Conservation (phyloP, 139 green algal species). For the Chloropicon primus region DNA sequence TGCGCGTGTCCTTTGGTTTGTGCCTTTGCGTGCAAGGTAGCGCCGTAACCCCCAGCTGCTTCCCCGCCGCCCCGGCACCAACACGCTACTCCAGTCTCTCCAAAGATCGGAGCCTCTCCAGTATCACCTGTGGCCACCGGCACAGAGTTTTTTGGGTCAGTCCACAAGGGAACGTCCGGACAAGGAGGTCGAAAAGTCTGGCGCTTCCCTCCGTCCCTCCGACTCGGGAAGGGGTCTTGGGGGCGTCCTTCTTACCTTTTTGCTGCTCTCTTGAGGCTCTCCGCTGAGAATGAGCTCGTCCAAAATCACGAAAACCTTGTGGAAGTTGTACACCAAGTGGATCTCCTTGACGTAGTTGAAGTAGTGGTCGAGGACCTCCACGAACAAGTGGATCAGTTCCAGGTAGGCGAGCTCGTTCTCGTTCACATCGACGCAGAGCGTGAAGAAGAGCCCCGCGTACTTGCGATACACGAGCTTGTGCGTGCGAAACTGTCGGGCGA, state of each 20-base stretch:
- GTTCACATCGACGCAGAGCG: conserved; percentile 80
- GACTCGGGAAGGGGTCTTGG: no score
- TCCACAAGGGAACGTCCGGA: no score
- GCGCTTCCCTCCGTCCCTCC: no score
- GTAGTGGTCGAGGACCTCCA: conserved; percentile 99
- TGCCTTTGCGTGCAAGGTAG: no score
- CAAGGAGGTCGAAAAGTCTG: no score
- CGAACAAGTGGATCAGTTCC: conserved; percentile 96
- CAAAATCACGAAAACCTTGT: conserved; percentile 97
- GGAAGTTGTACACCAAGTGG: conserved; percentile 99
- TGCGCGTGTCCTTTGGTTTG: no score
- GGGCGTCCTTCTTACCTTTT: no score
- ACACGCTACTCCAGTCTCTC: not conserved
- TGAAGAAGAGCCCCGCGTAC: conserved; percentile 97
- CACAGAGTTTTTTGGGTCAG: no score
- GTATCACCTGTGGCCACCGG: no score
- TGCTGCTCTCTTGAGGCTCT: conserved; percentile 94
- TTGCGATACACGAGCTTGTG: conserved; percentile 94
- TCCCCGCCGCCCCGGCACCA: no score
- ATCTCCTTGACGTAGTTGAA: conserved; percentile 98
- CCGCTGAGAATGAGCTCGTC: conserved; percentile 97
- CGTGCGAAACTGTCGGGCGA: conserved; percentile 64
- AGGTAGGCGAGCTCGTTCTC: conserved; percentile 95
- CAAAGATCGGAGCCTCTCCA: not conserved
- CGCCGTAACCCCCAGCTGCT: no score